Evolutionary conservation across 73 alveolate species (phyloP).

Genomic region (Paramecium biaurelia): DNA sequence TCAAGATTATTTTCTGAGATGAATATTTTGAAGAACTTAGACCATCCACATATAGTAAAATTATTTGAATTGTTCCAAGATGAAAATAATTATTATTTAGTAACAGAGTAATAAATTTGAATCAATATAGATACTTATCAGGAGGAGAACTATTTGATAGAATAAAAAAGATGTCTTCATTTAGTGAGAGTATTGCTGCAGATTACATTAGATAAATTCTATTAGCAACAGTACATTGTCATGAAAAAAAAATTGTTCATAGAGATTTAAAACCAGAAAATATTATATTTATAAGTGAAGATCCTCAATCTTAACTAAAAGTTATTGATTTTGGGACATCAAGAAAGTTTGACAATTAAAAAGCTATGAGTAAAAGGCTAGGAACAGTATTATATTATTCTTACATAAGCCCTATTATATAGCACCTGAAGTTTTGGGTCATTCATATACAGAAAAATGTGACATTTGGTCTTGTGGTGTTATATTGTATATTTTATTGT

Average conservation of each 20-base stretch:
- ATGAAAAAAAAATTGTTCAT: constrained; percentile 82
- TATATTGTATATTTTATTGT: constrained; percentile 63
- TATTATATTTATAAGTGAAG: constrained; percentile 78
- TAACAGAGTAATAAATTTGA: constrained; percentile 69
- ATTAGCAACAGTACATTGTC: constrained; percentile 82
- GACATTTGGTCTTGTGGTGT: constrained; percentile 80
- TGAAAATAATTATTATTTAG: constrained; percentile 77
- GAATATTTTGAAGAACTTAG: constrained; percentile 25
- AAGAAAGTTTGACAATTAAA: constrained; percentile 54
- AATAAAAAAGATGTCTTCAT: constrained; percentile 64
- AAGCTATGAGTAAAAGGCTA: constrained; percentile 58
- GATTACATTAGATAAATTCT: constrained; percentile 80
- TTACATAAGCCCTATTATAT: constrained; percentile 56
- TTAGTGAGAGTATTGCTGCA: constrained; percentile 81
- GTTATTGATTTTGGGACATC: constrained; percentile 94
- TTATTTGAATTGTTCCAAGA: constrained; percentile 83
- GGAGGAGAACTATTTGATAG: constrained; percentile 88
- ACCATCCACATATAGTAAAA: constrained; percentile 55
- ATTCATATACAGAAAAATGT: constrained; percentile 70
- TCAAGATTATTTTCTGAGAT: constrained; percentile 39
- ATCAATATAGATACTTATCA: constrained; percentile 16
- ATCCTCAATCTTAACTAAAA: constrained; percentile 69
- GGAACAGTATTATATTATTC: constrained; percentile 51
- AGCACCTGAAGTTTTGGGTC: constrained; percentile 74
- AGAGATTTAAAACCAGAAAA: constrained; percentile 95